Conservation (phyloP, 768 basidiomycete species). For the Mycena haematopus region DNA sequence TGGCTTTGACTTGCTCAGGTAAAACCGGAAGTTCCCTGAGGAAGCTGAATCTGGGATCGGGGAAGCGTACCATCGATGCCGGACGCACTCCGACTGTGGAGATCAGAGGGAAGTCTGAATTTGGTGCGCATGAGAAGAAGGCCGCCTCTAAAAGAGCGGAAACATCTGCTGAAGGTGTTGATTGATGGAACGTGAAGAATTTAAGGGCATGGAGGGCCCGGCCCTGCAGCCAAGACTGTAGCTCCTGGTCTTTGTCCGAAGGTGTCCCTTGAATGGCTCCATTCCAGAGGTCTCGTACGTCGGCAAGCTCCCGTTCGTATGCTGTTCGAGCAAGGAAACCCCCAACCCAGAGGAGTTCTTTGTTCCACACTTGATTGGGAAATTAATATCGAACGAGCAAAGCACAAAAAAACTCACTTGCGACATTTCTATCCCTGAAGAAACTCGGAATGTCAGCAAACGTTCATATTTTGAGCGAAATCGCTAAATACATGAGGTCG, state of each 20-base stretch:
- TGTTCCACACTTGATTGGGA: slow-evolving; percentile 76
- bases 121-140: slow-evolving; percentile 73
- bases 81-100: slow-evolving; percentile 76
- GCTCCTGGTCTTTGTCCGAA: slow-evolving; percentile 44
- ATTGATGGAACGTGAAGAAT: slow-evolving; percentile 89
- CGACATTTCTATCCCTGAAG: slow-evolving; percentile 79
- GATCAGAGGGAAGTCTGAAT: slow-evolving; percentile 67
- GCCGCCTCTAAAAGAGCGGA: slow-evolving; percentile 70
- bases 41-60: slow-evolving; percentile 77
- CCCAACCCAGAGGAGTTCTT: slow-evolving; percentile 83
- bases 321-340: slow-evolving; percentile 79
- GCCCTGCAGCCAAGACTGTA: slow-evolving; percentile 56
- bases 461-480: not conserved
- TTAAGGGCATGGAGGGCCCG: slow-evolving; percentile 80
- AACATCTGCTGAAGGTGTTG: slow-evolving; percentile 86
- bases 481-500: slow-evolving; percentile 74
- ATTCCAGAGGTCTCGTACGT: slow-evolving; percentile 67
- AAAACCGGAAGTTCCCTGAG: slow-evolving; percentile 80
- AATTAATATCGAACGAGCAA: slow-evolving; percentile 14
- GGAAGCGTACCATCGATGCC: slow-evolving; percentile 73
- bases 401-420: slow-evolving; percentile 51
- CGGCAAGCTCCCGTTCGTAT: slow-evolving; percentile 82
- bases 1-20: slow-evolving; percentile 61
- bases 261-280: slow-evolving; percentile 44
- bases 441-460: slow-evolving; percentile 6